Percentiles rank a stretch among this genome's conserved stretches.
These are phyloP conservation scores for Magnolia changhungtana DNA, from an alignment of 164 flowering plant genomes.

Conservation along the genomic window DNA sequence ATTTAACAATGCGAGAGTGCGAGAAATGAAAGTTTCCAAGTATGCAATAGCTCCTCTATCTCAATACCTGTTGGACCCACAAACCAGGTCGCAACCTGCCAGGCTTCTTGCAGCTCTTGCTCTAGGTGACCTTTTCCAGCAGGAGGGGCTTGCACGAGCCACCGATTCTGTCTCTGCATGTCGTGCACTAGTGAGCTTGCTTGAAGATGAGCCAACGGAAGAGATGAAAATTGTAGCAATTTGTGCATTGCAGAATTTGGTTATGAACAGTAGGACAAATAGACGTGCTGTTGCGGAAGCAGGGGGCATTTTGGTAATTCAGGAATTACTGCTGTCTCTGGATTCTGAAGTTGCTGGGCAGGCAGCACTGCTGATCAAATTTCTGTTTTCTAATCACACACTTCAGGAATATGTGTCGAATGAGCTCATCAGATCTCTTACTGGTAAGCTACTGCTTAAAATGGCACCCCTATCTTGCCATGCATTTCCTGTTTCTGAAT, in stretches of 20 bases:
- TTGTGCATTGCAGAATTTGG: conserved; percentile 88
- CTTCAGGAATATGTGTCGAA: conserved; percentile 86
- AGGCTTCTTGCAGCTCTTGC: conserved; percentile 81
- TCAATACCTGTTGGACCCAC: conserved; percentile 81
- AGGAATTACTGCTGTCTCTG: conserved; percentile 62
- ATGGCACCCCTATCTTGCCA: too few relatives aligned
- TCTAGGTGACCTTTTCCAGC: conserved; percentile 83
- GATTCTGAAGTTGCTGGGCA: conserved; percentile 66
- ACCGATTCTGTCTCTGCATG: conserved; percentile 82
- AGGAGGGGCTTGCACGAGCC: conserved; percentile 78
- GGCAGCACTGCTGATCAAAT: conserved; percentile 73
- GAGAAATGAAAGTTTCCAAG: conserved; percentile 75
- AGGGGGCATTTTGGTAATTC: conserved; percentile 77
- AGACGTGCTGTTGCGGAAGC: conserved; percentile 94
- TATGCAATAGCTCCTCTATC: conserved; percentile 83
- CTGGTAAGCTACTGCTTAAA: conserved; percentile 40
- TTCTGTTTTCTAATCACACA: conserved; percentile 78
- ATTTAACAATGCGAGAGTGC: conserved; percentile 63
- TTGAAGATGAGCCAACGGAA: conserved; percentile 79
- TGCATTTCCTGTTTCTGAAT: background rate
- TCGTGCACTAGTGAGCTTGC: conserved; percentile 72
- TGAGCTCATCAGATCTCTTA: conserved; percentile 79
- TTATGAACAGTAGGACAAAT: conserved; percentile 77
- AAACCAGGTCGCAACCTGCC: conserved; percentile 67
- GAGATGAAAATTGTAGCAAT: conserved; percentile 82